Evolutionary conservation across 2,329 filamentous ascomycete species (phyloP).

Genomic region (Annulohypoxylon truncatum): DNA sequence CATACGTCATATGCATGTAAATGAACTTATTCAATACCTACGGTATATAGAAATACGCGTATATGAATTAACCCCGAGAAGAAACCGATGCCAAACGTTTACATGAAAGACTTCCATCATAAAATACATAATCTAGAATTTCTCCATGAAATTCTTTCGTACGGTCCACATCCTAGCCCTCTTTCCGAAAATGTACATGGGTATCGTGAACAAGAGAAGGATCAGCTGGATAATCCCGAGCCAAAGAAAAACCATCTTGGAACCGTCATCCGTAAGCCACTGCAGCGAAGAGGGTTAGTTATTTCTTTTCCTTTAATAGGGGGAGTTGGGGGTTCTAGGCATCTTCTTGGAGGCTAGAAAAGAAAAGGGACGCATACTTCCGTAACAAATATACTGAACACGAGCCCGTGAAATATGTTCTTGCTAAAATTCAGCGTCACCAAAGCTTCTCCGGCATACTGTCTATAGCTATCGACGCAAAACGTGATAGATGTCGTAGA

Average conservation of each 20-base stretch:
- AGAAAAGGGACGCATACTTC: slow-evolving; percentile 47
- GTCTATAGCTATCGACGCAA: slow-evolving; percentile 90
- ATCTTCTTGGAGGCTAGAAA: background rate
- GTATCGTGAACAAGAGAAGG: slow-evolving; percentile 79
- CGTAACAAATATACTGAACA: slow-evolving; percentile 90
- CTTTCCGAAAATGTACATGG: slow-evolving; percentile 96
- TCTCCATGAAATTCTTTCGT: slow-evolving; percentile 86
- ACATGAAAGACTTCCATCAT: background rate
- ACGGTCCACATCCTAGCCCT: slow-evolving; percentile 94
- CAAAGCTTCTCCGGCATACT: slow-evolving; percentile 92
- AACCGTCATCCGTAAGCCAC: slow-evolving; percentile 82
- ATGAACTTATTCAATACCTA: too few species aligned
- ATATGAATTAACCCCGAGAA: too few species aligned
- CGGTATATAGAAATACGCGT: too few species aligned
- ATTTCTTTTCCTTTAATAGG: background rate
- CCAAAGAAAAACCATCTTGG: slow-evolving; percentile 82
- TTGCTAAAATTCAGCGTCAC: slow-evolving; percentile 96
- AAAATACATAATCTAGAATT: slow-evolving; percentile 56
- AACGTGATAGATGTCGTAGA: slow-evolving; percentile 95
- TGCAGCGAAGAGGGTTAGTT: background rate
- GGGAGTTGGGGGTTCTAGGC: background rate
- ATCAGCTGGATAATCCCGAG: slow-evolving; percentile 88
- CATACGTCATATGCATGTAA: too few species aligned
- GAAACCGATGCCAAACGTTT: too few species aligned
- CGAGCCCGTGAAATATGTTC: slow-evolving; percentile 89